Conservation (phyloP, 331 rosid genomes). For the Acacia pycnantha region DNA sequence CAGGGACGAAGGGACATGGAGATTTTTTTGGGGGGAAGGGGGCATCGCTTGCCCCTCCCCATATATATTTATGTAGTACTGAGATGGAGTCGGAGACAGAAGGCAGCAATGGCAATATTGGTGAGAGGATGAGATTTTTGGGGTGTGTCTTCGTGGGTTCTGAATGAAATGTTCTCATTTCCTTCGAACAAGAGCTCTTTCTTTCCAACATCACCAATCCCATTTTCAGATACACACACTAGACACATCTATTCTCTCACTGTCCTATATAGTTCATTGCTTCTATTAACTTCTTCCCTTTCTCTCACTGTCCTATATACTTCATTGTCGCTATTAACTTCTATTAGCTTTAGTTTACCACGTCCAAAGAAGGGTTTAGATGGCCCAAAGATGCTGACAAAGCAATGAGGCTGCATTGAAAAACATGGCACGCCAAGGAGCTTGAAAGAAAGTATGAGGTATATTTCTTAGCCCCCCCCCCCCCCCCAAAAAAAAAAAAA, state of each 20-base stretch:
- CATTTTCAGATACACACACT: not conserved
- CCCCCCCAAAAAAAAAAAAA: no score
- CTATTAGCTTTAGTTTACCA: no score
- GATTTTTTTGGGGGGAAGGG: no score
- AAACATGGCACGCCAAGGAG: no score
- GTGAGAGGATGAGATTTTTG: not conserved
- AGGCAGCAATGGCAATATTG: not conserved
- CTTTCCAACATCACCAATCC: not conserved
- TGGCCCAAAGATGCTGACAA: no score
- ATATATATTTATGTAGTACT: not conserved
- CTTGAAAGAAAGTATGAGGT: no score
- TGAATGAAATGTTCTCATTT: slow-evolving; percentile 18
- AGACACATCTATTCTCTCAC: not conserved
- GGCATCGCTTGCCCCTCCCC: not conserved
- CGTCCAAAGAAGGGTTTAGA: no score
- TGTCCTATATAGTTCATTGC: not conserved
- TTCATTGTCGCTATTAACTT: no score
- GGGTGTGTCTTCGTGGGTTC: not conserved
- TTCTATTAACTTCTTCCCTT: not conserved
- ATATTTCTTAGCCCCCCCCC: not conserved
- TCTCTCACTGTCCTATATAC: not conserved
- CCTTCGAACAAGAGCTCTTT: not conserved
- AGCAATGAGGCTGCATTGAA: no score
- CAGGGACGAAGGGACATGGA: not conserved
- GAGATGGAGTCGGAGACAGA: not conserved